Percentiles rank a stretch among this genome's conserved stretches.
Evolutionary conservation across 2,329 filamentous ascomycete species (phyloP).

Genomic region (Myriosclerotinia scirpicola): DNA sequence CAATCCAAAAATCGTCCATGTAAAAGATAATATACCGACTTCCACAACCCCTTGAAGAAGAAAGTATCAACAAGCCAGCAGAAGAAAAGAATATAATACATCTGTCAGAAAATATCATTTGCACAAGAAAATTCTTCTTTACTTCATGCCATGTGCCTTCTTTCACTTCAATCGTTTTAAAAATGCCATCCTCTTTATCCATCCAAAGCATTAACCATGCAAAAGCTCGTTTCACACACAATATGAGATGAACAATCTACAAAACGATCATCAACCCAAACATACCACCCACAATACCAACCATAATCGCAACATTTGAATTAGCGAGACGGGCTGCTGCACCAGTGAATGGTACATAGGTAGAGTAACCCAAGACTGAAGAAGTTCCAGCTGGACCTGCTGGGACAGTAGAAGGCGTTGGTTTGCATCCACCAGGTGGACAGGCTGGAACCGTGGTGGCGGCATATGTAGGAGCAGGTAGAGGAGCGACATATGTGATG

Average conservation of each 20-base stretch:
- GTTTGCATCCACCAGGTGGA: constrained; percentile 12
- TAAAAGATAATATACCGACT: not conserved
- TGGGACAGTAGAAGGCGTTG: not conserved
- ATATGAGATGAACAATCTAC: not conserved
- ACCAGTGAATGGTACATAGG: constrained; percentile 17
- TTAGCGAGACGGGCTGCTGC: not conserved
- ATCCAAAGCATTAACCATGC: not conserved
- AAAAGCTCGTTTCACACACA: not conserved
- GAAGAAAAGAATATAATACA: not conserved
- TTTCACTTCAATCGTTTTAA: not conserved
- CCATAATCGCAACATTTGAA: not conserved
- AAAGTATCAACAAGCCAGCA: not conserved
- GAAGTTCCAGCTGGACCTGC: constrained; percentile 10
- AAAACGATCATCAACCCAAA: constrained; percentile 12
- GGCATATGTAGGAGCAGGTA: not conserved
- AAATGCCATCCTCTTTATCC: not conserved
- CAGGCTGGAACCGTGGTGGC: not conserved
- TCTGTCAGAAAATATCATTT: not conserved
- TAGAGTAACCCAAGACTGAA: constrained; percentile 16
- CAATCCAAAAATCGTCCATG: not conserved
- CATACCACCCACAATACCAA: not conserved
- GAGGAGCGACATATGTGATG: constrained; percentile 8
- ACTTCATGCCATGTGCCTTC: not conserved
- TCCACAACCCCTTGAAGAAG: not conserved
- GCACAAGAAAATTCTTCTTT: not conserved